These are phyloP conservation scores for Phytophthora cajani DNA, from an alignment of 352 stramenopile genomes.

Conservation along the genomic window DNA sequence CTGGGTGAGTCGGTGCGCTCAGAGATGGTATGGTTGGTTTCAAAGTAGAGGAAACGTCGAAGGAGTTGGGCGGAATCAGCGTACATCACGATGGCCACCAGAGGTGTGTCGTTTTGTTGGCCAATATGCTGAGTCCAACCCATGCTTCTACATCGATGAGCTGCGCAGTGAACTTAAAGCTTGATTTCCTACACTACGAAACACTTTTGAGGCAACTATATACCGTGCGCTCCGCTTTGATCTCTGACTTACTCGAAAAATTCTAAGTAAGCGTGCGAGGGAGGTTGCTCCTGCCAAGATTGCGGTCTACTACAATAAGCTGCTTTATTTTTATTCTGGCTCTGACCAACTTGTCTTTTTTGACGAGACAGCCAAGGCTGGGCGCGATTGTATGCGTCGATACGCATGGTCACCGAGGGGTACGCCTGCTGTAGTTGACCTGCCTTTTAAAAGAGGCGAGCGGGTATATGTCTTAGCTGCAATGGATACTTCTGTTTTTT, in stretches of 20 bases:
- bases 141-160: slow-evolving; percentile 16
- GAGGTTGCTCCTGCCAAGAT: slow-evolving; percentile 2
- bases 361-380: slow-evolving; percentile 14
- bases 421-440: slow-evolving; percentile 7
- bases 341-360: slow-evolving; percentile 14
- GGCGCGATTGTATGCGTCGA: slow-evolving; percentile 6
- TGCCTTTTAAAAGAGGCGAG: slow-evolving; percentile 14
- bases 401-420: slow-evolving; percentile 9
- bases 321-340: slow-evolving; percentile 7
- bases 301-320: slow-evolving; percentile 15
- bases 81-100: slow-evolving; percentile 1
- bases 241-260: slow-evolving; percentile 6
- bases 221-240: slow-evolving; percentile 7
- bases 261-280: slow-evolving; percentile 8
- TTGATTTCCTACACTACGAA: slow-evolving; percentile 4
- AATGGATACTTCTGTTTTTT: slow-evolving; percentile 6
- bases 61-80: background rate
- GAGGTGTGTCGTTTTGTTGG: slow-evolving; percentile 7
- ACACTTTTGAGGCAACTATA: slow-evolving; percentile 2
- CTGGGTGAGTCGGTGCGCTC: slow-evolving; percentile 4
- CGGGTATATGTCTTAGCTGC: slow-evolving; percentile 5
- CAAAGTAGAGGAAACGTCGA: slow-evolving; percentile 1
- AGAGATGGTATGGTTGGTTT: slow-evolving; percentile 5
- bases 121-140: slow-evolving; percentile 7
- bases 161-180: background rate